Evolutionary conservation across 2,329 filamentous ascomycete genomes (phyloP), one percentile per base, ranked within the genome.

Genomic region (Gaeumannomyces sp.): DNA sequence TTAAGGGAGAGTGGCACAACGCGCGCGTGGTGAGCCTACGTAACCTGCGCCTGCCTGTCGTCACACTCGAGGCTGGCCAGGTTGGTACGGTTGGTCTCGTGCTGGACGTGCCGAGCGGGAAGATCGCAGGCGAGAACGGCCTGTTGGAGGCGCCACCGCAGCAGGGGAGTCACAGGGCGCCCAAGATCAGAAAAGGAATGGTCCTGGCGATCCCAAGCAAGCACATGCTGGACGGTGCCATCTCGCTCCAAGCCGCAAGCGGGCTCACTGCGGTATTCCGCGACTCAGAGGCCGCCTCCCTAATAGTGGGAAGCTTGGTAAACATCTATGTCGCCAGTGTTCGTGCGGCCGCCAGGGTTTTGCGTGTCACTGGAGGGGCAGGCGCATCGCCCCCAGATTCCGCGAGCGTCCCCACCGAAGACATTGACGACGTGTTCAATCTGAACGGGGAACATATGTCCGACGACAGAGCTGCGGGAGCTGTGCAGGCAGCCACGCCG

Each of bases 291-390:
- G 84, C 89, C 0, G 84, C 83, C 29, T 79, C 84, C 1, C 79
- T 97, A 8, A 82, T 84, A 0, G 78, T 87, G 0, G 90, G 91
- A 1, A 88, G 84, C 57, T 80, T 89, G 45, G 88, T 93, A 6
- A 93, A 96, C 35, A 85, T 94, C 0, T 98, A 97, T 72, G 86
- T 93, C 57, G 92, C 92, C 25, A 97, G 93, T 72, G 88, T 98
- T 19, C 85, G 94, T 11, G 90, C 93, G 1, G 87, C 90, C 0
- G 93, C 92, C 0, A 88, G 89, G 66, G 85, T 98, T 1, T 74
- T 90, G 31, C 83, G 84, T 38, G 81, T 89, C 69, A 38, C 68
- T 8, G 70, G 70, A 13, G 69, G 70, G 38, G 70, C 71, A 27
- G 61, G 71, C 3, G 70, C 45, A 33, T 63, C 61, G 22, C 28